Base-by-base conservation (phyloP, 2,329 filamentous ascomycete species). In the Verticillium isaacii region DNA sequence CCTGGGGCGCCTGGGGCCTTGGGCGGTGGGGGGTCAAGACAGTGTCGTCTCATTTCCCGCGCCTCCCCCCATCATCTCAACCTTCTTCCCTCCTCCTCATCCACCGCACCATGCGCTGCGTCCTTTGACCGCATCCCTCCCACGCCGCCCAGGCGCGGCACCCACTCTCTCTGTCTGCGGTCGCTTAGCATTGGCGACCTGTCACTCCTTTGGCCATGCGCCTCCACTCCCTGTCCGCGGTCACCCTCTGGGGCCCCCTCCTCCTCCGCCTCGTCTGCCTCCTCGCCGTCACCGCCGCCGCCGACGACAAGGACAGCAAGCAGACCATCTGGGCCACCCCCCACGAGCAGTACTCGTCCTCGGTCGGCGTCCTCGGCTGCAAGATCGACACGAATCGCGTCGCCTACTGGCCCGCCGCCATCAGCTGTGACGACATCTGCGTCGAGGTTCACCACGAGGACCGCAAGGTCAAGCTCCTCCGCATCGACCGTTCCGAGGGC, bases 301-400 rank as follows among this genome's bases (percentile, higher is more conserved):
- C 17, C 41, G 54, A 14, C 32, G 54, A 56, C 29, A 9, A 34
- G 25, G 54, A 56, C 54, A 34, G 25, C 54, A 25, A 56, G 32
- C 17, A 19, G 45, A 62, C 61, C 39, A 65, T 66, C 39, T 68
- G 59, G 63, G 73, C 72, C 29, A 83, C 81, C 7, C 80, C 81
- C 8, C 81, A 84, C 68, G 77, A 78, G 63, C 74, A 73, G 64
- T 83, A 76, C 70, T 80, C 78, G 1, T 81, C 78, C 1, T 82
- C 80, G 0, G 70, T 82, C 54, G 81, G 81, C 56, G 80, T 83
- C 2, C 73, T 82, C 12, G 81, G 81, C 56, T 83, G 81, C 76
- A 80, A 82, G 66, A 74, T 83, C 68, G 70, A 83, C 70, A 82
- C 78, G 39, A 78, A 83, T 70, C 79, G 81, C 56, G 75, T 83